A percentile compares a stretch with the other conserved stretches of the same genome.
Conservation (phyloP, 2,329 filamentous ascomycete genomes). For the Blastomyces emzantsi region DNA sequence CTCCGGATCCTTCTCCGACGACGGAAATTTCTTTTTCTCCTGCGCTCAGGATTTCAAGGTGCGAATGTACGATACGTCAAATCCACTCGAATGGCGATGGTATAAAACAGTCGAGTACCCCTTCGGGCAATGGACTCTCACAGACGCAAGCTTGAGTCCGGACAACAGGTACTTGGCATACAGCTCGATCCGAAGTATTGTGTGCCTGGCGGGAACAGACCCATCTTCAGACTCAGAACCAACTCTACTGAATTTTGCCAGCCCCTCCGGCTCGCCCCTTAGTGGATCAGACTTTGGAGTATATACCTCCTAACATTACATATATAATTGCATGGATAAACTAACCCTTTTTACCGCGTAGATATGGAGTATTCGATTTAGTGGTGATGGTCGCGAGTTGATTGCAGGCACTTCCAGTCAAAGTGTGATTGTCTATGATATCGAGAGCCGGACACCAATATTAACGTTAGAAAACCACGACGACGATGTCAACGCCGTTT, state of each 20-base stretch:
- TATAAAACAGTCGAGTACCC: conserved; percentile 86
- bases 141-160: conserved; percentile 81
- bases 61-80: conserved; percentile 94
- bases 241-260: conserved; percentile 64
- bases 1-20: conserved; percentile 91
- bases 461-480: conserved; percentile 69
- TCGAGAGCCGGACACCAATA: conserved; percentile 67
- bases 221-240: conserved; percentile 73
- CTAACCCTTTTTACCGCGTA: conserved; percentile 22
- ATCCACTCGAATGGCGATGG: conserved; percentile 90
- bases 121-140: conserved; percentile 89
- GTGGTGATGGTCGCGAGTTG: conserved; percentile 80
- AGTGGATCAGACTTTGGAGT: conserved; percentile 38
- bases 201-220: conserved; percentile 81
- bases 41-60: conserved; percentile 90
- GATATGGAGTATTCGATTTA: conserved; percentile 90
- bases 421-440: conserved; percentile 82
- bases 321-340: neutral
- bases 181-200: conserved; percentile 73
- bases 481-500: conserved; percentile 92
- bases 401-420: conserved; percentile 76
- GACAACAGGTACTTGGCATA: conserved; percentile 91
- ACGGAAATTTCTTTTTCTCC: conserved; percentile 94
- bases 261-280: conserved; percentile 35
- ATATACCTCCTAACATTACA: conserved; percentile 17